Evolutionary conservation across 1,284 basidiomycete genomes (phyloP), one percentile per base, ranked within the genome.

Genomic region (Trametes sp.): DNA sequence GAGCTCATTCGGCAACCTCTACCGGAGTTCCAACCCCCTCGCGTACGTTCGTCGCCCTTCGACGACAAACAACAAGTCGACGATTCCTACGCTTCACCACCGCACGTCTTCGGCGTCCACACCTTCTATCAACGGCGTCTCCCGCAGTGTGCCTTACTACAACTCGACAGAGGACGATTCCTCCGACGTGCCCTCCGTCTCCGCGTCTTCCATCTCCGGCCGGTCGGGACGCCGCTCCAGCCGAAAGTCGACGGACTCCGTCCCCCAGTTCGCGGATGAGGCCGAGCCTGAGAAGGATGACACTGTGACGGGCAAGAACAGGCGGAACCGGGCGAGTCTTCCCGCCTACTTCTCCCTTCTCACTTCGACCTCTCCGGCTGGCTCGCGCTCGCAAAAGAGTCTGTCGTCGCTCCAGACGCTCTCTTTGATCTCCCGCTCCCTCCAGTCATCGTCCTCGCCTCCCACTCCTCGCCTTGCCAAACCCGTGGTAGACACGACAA

Each of bases 341-440:
- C 90, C 90, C 19, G 86, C 88, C 10, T 91, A 87, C 76, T 93
- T 93, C 74, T 90, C 89, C 52, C 81, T 91, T 62, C 81, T 92
- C 63, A 77, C 76, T 62, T 81, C 80, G 54, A 75, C 83, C 26
- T 82, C 84, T 10, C 80, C 77, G 28, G 69, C 68, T 48, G 59
- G 70, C 29, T 41, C 69, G 52, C 68, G 68, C 57, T 68, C 70
- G 29, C 72, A 66, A 59, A 71, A 61, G 61, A 80, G 81, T 14
- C 76, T 81, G 38, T 82, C 84, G 42, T 84, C 85, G 45, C 81
- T 77, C 33, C 78, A 81, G 64, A 83, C 84, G 33, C 76, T 82
- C 63, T 74, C 72, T 16, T 65, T 80, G 59, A 81, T 82, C 55
- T 78, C 80, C 57, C 72, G 68, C 2, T 74, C 70, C 13, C 63